Percentiles rank a stretch among this genome's conserved stretches.
Conservation (phyloP, 352 stramenopile species). For the Phytophthora vignae region DNA sequence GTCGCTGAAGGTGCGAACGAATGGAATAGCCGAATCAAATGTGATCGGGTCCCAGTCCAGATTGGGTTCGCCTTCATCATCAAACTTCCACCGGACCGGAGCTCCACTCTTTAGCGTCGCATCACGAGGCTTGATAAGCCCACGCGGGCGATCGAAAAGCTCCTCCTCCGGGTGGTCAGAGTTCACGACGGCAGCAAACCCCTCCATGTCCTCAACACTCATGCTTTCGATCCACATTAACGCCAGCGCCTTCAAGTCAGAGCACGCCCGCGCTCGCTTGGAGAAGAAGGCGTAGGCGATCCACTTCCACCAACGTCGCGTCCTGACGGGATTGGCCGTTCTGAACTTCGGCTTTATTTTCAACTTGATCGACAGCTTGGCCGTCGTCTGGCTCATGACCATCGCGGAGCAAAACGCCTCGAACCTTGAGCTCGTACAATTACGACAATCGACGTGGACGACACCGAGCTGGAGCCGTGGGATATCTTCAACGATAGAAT, state of each 20-base stretch:
- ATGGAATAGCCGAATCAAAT: neutral
- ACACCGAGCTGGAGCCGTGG: neutral
- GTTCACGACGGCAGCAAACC: neutral
- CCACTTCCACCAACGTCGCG: conserved; percentile 5
- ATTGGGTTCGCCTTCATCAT: neutral
- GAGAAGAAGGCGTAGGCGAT: conserved; percentile 13
- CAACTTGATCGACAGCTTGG: conserved; percentile 5
- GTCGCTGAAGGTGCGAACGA: neutral
- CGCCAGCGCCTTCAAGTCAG: neutral
- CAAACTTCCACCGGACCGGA: conserved; percentile 3
- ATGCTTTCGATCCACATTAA: conserved; percentile 3
- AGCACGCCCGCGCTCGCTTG: conserved; percentile 7
- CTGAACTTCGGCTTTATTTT: neutral
- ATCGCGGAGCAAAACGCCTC: conserved; percentile 9
- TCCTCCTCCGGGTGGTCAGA: conserved; percentile 7
- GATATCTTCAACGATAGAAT: neutral
- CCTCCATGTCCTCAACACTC: neutral
- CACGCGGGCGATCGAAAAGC: neutral
- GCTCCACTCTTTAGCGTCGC: neutral
- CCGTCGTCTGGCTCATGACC: neutral
- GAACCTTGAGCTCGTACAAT: neutral
- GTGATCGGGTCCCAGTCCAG: neutral
- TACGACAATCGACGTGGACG: neutral
- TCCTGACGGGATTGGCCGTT: neutral
- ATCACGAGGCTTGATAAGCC: neutral